Evolutionary conservation across 805 yeast genomes (phyloP).

Genomic region (Candida nanaspora): DNA sequence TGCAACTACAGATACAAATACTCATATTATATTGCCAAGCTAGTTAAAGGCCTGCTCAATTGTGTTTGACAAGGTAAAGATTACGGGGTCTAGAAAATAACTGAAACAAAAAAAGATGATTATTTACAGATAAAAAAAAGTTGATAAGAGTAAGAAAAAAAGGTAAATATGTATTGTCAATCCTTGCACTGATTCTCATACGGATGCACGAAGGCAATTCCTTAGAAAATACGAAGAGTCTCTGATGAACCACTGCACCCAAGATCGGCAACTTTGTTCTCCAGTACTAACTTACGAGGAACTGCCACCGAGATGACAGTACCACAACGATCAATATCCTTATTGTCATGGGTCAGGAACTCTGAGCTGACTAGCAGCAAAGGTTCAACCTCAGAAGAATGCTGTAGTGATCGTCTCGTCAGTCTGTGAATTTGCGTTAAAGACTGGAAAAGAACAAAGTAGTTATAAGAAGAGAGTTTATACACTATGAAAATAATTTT

Average conservation of each 20-base stretch:
- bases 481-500: background rate
- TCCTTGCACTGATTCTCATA: constrained; percentile 58
- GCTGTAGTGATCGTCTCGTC: constrained; percentile 36
- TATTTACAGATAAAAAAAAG: background rate
- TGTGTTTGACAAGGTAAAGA: too few species aligned
- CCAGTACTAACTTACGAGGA: constrained; percentile 34
- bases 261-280: constrained; percentile 48
- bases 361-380: constrained; percentile 28
- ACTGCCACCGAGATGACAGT: background rate
- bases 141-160: background rate
- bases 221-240: constrained; percentile 33
- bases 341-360: constrained; percentile 53
- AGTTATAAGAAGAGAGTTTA: background rate
- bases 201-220: constrained; percentile 61
- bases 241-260: constrained; percentile 59
- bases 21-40: too few species aligned
- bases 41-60: too few species aligned
- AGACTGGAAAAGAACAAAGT: constrained; percentile 5
- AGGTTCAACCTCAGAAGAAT: constrained; percentile 53
- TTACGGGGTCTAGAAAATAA: too few species aligned
- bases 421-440: constrained; percentile 51
- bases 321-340: constrained; percentile 36
- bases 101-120: too few species aligned
- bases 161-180: constrained; percentile 35
- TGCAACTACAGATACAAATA: too few species aligned